Conservation (phyloP, 2,329 filamentous ascomycete species). For the Hypoxylon sp. region DNA sequence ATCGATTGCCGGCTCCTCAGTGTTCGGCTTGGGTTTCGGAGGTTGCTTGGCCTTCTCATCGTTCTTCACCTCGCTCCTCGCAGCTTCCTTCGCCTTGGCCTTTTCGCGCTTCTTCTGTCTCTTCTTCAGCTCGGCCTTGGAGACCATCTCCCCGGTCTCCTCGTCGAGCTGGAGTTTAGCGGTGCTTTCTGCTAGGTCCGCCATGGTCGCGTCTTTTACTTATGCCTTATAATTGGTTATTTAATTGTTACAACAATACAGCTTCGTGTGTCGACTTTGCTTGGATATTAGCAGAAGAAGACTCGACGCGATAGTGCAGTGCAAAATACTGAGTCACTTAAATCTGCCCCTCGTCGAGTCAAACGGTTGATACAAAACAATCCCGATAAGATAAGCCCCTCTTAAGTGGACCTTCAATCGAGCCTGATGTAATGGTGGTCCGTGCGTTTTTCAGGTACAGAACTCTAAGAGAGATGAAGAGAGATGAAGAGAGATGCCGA, state of each 20-base stretch:
- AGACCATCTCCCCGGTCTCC: conserved; percentile 76
- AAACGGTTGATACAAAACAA: conserved; percentile 26
- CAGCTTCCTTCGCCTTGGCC: conserved; percentile 60
- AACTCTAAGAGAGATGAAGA: background rate
- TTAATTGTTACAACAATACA: background rate
- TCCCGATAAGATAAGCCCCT: conserved; percentile 46
- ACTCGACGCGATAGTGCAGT: background rate
- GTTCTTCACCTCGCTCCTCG: conserved; percentile 42
- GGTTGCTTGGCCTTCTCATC: conserved; percentile 53
- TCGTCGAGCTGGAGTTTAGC: conserved; percentile 74
- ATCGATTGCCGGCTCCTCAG: conserved; percentile 63
- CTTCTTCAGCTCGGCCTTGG: conserved; percentile 75
- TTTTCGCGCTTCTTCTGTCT: conserved; percentile 70
- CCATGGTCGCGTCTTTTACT: conserved; percentile 53
- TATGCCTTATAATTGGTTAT: background rate
- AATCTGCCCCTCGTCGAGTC: conserved; percentile 43
- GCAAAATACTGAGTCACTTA: conserved; percentile 8
- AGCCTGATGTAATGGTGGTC: background rate
- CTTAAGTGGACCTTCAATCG: conserved; percentile 37
- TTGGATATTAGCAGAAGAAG: background rate
- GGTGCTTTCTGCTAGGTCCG: conserved; percentile 61
- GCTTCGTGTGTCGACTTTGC: background rate
- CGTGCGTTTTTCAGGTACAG: background rate
- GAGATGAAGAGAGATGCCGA: background rate
- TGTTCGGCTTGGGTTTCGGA: conserved; percentile 63